These are phyloP conservation scores for Aspergillus calidoustus DNA, from an alignment of 2,329 filamentous ascomycete genomes.

Conservation along the genomic window DNA sequence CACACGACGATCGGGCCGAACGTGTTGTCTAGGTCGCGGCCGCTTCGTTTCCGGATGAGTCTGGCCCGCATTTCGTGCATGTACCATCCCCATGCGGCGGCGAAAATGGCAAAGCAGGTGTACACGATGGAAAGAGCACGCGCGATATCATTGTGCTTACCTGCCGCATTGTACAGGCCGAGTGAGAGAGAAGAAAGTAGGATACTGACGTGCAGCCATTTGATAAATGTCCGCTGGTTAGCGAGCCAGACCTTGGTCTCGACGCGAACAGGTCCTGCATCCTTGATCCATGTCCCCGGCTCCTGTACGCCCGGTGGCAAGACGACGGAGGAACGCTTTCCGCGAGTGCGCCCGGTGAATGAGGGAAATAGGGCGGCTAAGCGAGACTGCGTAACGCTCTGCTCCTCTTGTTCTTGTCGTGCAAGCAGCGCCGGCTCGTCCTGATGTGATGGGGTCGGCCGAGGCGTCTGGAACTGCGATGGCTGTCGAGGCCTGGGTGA, in stretches of 20 bases:
- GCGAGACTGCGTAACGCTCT: conserved; percentile 57
- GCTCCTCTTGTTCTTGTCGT: conserved; percentile 33
- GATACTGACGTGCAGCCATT: conserved; percentile 95
- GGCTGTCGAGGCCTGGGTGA: conserved; percentile 27
- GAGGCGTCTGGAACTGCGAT: conserved; percentile 32
- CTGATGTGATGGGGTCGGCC: conserved; percentile 37
- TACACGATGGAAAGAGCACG: conserved; percentile 81
- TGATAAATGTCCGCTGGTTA: conserved; percentile 97
- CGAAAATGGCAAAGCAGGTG: conserved; percentile 78
- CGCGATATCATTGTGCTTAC: conserved; percentile 72
- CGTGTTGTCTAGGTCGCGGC: conserved; percentile 90
- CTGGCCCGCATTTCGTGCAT: conserved; percentile 76
- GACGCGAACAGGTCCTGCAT: conserved; percentile 85
- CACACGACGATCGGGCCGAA: conserved; percentile 84
- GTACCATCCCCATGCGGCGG: conserved; percentile 83
- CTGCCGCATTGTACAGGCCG: conserved; percentile 86
- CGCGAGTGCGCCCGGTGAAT: conserved; percentile 75
- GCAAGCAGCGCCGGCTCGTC: conserved; percentile 34
- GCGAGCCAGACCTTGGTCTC: conserved; percentile 99
- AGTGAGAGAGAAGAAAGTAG: conserved; percentile 83
- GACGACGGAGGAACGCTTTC: conserved; percentile 55
- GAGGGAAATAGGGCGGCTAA: conserved; percentile 77
- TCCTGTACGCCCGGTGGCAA: conserved; percentile 88
- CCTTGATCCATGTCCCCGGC: conserved; percentile 89
- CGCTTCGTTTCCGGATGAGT: conserved; percentile 84